Conservation (phyloP, 305 asterid species). For the Withania somnifera region DNA sequence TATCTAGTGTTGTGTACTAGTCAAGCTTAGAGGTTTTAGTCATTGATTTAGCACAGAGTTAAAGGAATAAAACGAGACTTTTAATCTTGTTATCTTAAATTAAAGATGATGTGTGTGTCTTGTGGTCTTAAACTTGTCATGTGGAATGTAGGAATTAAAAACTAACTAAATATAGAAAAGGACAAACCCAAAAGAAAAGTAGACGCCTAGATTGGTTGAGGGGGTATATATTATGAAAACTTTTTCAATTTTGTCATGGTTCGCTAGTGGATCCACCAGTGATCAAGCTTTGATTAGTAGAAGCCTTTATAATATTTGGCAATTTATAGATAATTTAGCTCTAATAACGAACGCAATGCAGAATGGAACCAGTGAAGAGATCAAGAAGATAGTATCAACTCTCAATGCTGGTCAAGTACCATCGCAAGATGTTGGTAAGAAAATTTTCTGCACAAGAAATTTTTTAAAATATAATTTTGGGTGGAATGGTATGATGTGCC, state of each 20-base stretch:
- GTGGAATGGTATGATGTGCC: not conserved
- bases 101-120: too few relatives aligned
- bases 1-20: not conserved
- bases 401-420: constrained; percentile 89
- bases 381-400: constrained; percentile 69
- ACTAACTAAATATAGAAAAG: too few relatives aligned
- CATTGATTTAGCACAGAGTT: too few relatives aligned
- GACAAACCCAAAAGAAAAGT: too few relatives aligned
- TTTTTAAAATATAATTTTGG: not conserved
- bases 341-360: constrained; percentile 13
- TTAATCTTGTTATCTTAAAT: too few relatives aligned
- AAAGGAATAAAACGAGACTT: too few relatives aligned
- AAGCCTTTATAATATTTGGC: not conserved
- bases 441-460: not conserved
- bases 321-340: not conserved
- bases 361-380: constrained; percentile 90
- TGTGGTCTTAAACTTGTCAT: too few relatives aligned
- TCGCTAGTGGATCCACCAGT: not conserved
- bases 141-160: too few relatives aligned
- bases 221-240: not conserved
- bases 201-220: too few relatives aligned
- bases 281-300: not conserved
- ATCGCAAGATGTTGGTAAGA: constrained; percentile 82
- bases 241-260: not conserved
- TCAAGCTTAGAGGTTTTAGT: not conserved